phyloP scores from a whole-genome alignment of 2,329 filamentous ascomycete species.

The Sphaerulina vaccinii region DNA sequence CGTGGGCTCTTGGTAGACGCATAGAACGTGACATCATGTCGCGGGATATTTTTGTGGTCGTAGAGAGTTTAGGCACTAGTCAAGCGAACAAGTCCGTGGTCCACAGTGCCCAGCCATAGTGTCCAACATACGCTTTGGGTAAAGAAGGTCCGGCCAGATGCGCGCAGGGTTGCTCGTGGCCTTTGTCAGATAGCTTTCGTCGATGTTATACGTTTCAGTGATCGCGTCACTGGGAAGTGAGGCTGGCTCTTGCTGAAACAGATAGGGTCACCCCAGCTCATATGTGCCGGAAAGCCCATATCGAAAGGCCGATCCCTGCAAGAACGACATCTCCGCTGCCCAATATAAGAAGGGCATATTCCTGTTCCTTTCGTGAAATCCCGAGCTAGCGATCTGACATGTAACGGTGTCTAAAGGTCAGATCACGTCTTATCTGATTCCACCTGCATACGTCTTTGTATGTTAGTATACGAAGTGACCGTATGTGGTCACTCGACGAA shows the following conservation, averaged over 20 bases:
- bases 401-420: constrained; percentile 1
- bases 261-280: constrained; percentile 10
- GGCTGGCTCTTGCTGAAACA: constrained; percentile 4
- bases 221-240: constrained; percentile 8
- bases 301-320: constrained; percentile 1
- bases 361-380: not conserved
- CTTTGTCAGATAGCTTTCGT: not conserved
- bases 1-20: constrained; percentile 1
- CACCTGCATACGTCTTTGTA: not conserved
- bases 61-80: not conserved
- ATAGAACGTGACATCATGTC: constrained; percentile 6
- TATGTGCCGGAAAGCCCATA: constrained; percentile 10
- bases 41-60: not conserved
- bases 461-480: not conserved
- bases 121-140: not conserved
- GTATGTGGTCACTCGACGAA: not conserved
- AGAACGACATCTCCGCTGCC: not conserved
- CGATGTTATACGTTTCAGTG: constrained; percentile 6
- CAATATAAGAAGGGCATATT: constrained; percentile 11
- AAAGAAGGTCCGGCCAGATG: not conserved
- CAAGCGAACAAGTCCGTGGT: not conserved
- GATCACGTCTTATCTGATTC: constrained; percentile 2
- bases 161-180: not conserved
- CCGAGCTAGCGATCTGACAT: constrained; percentile 4
- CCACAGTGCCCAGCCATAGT: constrained; percentile 8